Evolutionary conservation across 78 protist genomes (phyloP).

Genomic region (Dictyostelium intermedium): DNA sequence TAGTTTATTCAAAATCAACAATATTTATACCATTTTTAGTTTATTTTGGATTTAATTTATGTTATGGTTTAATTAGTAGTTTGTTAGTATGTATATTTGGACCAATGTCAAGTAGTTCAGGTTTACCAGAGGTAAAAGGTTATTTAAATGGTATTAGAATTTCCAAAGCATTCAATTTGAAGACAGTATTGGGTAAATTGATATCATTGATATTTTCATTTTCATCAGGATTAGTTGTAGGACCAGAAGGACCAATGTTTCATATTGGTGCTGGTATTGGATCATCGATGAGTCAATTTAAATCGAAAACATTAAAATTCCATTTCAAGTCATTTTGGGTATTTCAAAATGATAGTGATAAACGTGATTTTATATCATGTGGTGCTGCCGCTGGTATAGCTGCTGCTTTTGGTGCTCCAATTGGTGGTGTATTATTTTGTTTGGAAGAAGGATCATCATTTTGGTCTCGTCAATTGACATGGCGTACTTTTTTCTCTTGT

Average conservation of each 20-base stretch:
- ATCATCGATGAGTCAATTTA: slow-evolving; percentile 30
- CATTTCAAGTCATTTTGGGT: slow-evolving; percentile 58
- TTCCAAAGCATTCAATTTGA: slow-evolving; percentile 43
- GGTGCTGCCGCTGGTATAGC: slow-evolving; percentile 97
- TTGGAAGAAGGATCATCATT: slow-evolving; percentile 91
- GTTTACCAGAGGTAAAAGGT: slow-evolving; percentile 94
- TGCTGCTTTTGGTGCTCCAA: slow-evolving; percentile 95
- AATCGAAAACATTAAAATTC: slow-evolving; percentile 34
- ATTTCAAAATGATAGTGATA: slow-evolving; percentile 80
- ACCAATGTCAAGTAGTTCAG: slow-evolving; percentile 86
- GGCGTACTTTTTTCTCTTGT: slow-evolving; percentile 89
- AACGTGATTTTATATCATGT: slow-evolving; percentile 88
- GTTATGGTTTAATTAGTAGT: slow-evolving; percentile 35
- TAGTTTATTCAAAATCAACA: not conserved
- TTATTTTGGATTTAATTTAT: slow-evolving; percentile 64
- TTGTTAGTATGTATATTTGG: slow-evolving; percentile 47
- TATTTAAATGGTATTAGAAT: slow-evolving; percentile 80
- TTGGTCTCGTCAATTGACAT: slow-evolving; percentile 87
- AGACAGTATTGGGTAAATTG: slow-evolving; percentile 83
- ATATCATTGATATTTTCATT: slow-evolving; percentile 83
- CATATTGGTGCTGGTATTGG: slow-evolving; percentile 86
- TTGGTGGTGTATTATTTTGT: slow-evolving; percentile 93
- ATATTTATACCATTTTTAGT: slow-evolving; percentile 55
- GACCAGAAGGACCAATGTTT: slow-evolving; percentile 94
- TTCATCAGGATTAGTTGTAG: slow-evolving; percentile 59